A percentile compares a stretch with the other conserved stretches of the same genome.
phyloP scores from a whole-genome alignment of 1,284 basidiomycete genomes.

The Boletellus sp. region DNA sequence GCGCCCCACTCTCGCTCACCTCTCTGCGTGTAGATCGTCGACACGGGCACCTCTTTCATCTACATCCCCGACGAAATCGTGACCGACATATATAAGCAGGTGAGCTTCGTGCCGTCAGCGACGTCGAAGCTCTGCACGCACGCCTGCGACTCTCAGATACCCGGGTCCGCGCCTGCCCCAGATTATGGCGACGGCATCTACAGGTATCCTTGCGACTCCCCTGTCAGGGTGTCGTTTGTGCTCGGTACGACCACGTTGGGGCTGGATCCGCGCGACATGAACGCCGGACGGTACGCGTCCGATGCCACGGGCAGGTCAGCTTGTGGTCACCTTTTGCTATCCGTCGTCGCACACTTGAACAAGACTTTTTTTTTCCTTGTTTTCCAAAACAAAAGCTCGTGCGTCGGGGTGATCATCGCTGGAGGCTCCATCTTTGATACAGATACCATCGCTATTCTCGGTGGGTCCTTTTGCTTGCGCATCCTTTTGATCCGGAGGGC shows the following conservation, averaged over 20 bases:
- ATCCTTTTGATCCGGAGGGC: neutral
- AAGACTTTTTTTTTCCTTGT: neutral
- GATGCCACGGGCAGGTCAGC: slow-evolving; percentile 27
- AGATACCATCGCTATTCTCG: slow-evolving; percentile 2
- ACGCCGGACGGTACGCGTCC: slow-evolving; percentile 46
- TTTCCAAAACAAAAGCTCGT: neutral
- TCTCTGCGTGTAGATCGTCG: slow-evolving; percentile 45
- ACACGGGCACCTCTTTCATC: slow-evolving; percentile 59
- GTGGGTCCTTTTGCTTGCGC: slow-evolving; percentile 1
- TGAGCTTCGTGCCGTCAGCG: slow-evolving; percentile 11
- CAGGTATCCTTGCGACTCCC: slow-evolving; percentile 46
- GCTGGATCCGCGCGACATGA: slow-evolving; percentile 62
- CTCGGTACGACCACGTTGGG: slow-evolving; percentile 53
- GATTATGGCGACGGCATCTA: slow-evolving; percentile 48
- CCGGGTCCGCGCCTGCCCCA: slow-evolving; percentile 39
- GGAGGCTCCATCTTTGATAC: slow-evolving; percentile 34
- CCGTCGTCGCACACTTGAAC: neutral
- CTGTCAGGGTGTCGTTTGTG: slow-evolving; percentile 41
- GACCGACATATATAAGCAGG: slow-evolving; percentile 41
- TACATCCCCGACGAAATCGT: slow-evolving; percentile 46
- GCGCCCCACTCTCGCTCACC: neutral
- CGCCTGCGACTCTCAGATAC: slow-evolving; percentile 38
- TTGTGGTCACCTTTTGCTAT: slow-evolving; percentile 9
- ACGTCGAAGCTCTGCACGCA: neutral
- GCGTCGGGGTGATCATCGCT: slow-evolving; percentile 63